Evolutionary conservation across 257 asterid genomes (phyloP), one percentile per base, ranked within the genome.

Genomic region (Craterostigma plantagineum): DNA sequence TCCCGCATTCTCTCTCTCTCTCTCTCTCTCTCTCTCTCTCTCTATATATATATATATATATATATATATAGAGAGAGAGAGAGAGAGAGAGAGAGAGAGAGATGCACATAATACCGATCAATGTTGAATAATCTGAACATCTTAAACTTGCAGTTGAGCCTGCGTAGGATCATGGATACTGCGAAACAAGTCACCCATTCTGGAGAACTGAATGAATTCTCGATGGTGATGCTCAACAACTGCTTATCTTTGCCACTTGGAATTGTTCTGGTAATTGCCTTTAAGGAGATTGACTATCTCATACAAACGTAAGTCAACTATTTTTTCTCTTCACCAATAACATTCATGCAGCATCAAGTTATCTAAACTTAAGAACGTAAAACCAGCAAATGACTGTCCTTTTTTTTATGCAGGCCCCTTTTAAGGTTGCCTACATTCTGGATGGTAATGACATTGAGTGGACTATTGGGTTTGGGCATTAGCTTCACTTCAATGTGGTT

Each of bases 201-300:
- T 10, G 96, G 96, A 48, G 79, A 72, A 36, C 45, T 81, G 73
- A 77, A 85, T 18, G 96, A 85, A 54, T 77, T 85, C 69, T 77
- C 96, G 16, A 85, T 85, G 96, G 96, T 85, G 58, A 57, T 85
- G 77, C 76, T 85, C 51, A 85, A 81, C 70, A 85, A 85, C 59
- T 62, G 67, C 57, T 94, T 85, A 57, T 85, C 96, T 4, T 45
- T 85, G 55, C 96, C 96, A 11, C 66, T 85, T n/a, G 96, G 94
- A 43, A 37, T 73, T 45, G 47, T 75, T 14, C 96, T 85, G 45
- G 16, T 85, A 33, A 51, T 81, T 39, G 56, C 63, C 42, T 78
- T 81, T 71, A 72, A 81, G 35, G 96, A 85, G 69, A 71, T 70
- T 48, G 92, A 77, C 34, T 85, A 85, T 61, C 85, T 85, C 48